A percentile compares a stretch with the other conserved stretches of the same genome.
Evolutionary conservation across 371 early-diverging fungal genomes (phyloP).

Genomic region (Mucor sp.): DNA sequence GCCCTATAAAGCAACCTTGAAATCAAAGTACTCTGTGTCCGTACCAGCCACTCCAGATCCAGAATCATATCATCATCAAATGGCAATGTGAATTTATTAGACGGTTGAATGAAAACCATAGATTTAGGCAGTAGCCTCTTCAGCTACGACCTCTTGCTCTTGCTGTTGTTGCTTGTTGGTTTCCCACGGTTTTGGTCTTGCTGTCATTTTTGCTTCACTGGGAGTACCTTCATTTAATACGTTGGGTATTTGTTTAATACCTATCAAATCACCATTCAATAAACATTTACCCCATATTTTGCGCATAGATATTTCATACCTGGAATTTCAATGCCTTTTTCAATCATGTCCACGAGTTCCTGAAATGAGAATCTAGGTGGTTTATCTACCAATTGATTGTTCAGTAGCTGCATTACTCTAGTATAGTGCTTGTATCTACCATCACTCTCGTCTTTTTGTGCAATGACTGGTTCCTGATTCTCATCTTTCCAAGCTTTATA

Average conservation of each 20-base stretch:
- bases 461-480: not conserved
- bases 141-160: not conserved
- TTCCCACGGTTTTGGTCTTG: constrained; percentile 58
- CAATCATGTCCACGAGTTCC: constrained; percentile 57
- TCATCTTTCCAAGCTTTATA: constrained; percentile 24
- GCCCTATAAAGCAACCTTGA: constrained; percentile 22
- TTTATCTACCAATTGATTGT: constrained; percentile 1
- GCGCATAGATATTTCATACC: constrained; percentile 25
- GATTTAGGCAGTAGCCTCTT: not conserved
- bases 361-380: constrained; percentile 46
- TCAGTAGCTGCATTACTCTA: not conserved
- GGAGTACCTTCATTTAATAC: constrained; percentile 52
- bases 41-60: constrained; percentile 29
- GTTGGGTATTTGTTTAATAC: constrained; percentile 58
- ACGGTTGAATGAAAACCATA: not conserved
- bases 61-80: constrained; percentile 17
- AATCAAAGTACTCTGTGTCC: constrained; percentile 24
- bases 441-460: not conserved
- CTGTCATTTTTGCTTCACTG: constrained; percentile 43
- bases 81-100: constrained; percentile 8
- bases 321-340: constrained; percentile 55
- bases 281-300: not conserved
- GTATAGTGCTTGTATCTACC: not conserved
- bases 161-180: constrained; percentile 1
- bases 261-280: constrained; percentile 13